Evolutionary conservation across 2,329 filamentous ascomycete genomes (phyloP).

Genomic region (Chaetomiaceae sp.): DNA sequence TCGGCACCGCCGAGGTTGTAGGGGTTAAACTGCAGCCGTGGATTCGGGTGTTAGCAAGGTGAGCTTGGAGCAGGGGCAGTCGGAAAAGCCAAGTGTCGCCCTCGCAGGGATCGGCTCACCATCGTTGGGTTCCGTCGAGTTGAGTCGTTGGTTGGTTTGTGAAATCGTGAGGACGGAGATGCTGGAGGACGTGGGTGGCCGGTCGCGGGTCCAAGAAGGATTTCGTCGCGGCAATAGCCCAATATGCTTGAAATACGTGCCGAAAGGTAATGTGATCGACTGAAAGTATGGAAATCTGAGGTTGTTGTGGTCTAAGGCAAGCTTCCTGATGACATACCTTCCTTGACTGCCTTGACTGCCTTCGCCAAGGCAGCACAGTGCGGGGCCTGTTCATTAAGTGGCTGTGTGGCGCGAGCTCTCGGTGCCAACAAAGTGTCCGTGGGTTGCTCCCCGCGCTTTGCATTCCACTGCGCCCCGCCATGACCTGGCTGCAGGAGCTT

Average conservation of each 20-base stretch:
- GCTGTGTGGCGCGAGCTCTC: slow-evolving; percentile 12
- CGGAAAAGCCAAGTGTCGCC: too few relatives aligned
- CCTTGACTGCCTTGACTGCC: too few relatives aligned
- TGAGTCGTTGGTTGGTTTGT: too few relatives aligned
- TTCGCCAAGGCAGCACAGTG: slow-evolving; percentile 10
- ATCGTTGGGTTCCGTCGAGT: slow-evolving; percentile 6
- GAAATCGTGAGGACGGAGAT: too few relatives aligned
- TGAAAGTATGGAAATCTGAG: too few relatives aligned
- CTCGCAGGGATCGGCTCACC: slow-evolving; percentile 15
- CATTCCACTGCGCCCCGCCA: too few relatives aligned
- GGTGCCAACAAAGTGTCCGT: too few relatives aligned
- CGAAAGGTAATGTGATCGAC: not conserved
- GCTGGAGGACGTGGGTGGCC: not conserved
- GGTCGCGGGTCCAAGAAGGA: not conserved
- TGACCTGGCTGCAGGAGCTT: too few relatives aligned
- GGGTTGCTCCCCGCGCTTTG: too few relatives aligned
- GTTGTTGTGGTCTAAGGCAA: too few relatives aligned
- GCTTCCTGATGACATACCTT: too few relatives aligned
- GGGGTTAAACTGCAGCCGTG: slow-evolving; percentile 31
- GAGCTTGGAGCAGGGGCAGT: not conserved
- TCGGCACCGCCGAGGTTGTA: slow-evolving; percentile 29
- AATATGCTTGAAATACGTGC: not conserved
- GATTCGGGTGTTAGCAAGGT: slow-evolving; percentile 6
- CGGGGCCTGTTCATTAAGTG: slow-evolving; percentile 1
- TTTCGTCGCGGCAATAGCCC: not conserved